Evolutionary conservation across 495 filamentous ascomycete species (phyloP), one percentile per base, ranked within the genome.

Genomic region (Aspergillus bridgeri): DNA sequence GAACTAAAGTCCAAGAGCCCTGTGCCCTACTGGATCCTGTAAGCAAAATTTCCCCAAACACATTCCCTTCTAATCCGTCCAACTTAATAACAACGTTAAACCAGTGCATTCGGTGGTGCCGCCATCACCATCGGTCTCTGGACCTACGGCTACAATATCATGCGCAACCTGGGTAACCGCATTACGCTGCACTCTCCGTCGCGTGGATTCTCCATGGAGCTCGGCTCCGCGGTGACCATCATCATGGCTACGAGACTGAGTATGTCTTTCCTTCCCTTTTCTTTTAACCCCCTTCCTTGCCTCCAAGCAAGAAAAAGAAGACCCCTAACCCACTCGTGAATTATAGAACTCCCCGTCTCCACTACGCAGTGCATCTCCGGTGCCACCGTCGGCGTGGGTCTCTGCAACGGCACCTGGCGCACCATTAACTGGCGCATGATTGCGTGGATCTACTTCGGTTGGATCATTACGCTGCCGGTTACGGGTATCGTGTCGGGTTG

Each of bases 381-480:
- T 25, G 81, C 83, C 13, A 81, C 79, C 6, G 79, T 86, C 56
- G 84, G 84, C 48, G 84, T 87, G 29, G 84, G 81, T 49, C 79
- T 86, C 51, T 84, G 80, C 69, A 85, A 81, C 52, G 80, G 79
- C 46, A 78, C 79, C 45, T 75, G 77, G 67, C 76, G 75, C 44
- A 79, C 81, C 22, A 77, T 86, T 55, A 86, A 86, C 67, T 87
- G 79, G 81, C 74, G 77, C 42, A 81, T 81, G 77, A 73, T 87
- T 42, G 75, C 57, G 19, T 82, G 75, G 74, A 82, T 85, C 61
- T 80, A 83, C 59, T 59, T 75, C 11, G 77, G 79, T 42, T 87
- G 84, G 84, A 66, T 86, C 53, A 67, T 84, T 23, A 86, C 84
- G 6, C 68, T 86, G 25, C 83, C 83, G 3, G 66, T 76, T 23